These are phyloP conservation scores for Populus tremula DNA, from an alignment of 345 rosid genomes.

Conservation along the genomic window DNA sequence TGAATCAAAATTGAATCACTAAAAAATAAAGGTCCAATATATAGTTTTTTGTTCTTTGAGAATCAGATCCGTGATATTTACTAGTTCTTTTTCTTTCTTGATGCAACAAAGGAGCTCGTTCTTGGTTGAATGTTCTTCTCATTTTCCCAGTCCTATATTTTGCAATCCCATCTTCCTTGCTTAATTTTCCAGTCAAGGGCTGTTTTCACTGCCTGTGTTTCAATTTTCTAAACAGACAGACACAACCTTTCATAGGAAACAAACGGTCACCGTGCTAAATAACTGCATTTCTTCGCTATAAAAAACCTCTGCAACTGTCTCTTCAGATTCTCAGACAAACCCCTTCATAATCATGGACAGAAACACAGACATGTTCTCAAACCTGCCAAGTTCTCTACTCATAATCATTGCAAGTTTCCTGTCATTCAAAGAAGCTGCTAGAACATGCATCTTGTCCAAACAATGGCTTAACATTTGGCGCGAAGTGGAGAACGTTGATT, in stretches of 20 bases:
- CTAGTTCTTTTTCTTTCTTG: not conserved
- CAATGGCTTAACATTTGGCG: slow-evolving; percentile 30
- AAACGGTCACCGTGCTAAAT: not conserved
- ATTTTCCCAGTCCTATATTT: not conserved
- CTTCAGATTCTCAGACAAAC: not conserved
- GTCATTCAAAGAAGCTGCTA: slow-evolving; percentile 40
- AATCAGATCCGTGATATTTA: too few relatives aligned
- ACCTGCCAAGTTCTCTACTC: slow-evolving; percentile 15
- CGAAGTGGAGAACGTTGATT: slow-evolving; percentile 20
- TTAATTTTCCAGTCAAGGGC: not conserved
- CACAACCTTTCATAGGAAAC: slow-evolving; percentile 4
- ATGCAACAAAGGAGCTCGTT: not conserved
- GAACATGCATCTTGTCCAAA: slow-evolving; percentile 28
- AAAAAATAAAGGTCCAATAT: not conserved
- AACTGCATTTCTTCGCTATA: not conserved
- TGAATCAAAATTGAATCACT: not conserved
- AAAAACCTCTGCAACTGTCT: not conserved
- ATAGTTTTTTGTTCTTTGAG: not conserved
- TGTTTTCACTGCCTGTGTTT: not conserved
- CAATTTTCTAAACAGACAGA: not conserved
- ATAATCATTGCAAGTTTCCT: slow-evolving; percentile 24
- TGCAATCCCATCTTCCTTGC: not conserved
- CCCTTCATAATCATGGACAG: slow-evolving; percentile 13
- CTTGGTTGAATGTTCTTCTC: not conserved
- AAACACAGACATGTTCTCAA: slow-evolving; percentile 14